These are phyloP conservation scores for Gloeopeniophorella convolvens DNA, from an alignment of 768 basidiomycete genomes.

Conservation along the genomic window DNA sequence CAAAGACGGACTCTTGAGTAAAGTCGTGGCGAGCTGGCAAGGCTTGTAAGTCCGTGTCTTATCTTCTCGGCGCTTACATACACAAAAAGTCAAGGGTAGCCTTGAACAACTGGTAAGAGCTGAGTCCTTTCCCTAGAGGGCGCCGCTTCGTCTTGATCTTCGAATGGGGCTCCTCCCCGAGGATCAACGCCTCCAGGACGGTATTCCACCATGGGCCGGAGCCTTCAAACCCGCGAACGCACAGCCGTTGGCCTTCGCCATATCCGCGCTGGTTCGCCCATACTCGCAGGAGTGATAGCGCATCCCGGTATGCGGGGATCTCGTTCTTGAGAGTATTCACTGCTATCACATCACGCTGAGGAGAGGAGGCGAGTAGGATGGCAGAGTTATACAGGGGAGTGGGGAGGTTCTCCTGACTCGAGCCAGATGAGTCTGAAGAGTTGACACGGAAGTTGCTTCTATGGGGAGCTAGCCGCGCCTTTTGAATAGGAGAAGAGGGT, in stretches of 20 bases:
- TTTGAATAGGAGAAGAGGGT: slow-evolving; percentile 51
- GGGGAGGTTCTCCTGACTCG: slow-evolving; percentile 31
- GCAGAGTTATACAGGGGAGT: slow-evolving; percentile 81
- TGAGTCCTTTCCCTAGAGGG: slow-evolving; percentile 72
- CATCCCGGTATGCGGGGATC: slow-evolving; percentile 60
- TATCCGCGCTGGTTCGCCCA: slow-evolving; percentile 91
- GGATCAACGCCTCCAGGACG: slow-evolving; percentile 51
- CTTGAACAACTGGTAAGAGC: slow-evolving; percentile 86
- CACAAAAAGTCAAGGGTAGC: slow-evolving; percentile 80
- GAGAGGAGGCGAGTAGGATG: slow-evolving; percentile 47
- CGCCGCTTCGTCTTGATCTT: slow-evolving; percentile 34
- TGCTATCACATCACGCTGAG: slow-evolving; percentile 42
- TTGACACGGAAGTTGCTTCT: slow-evolving; percentile 58
- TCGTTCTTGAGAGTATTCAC: slow-evolving; percentile 41
- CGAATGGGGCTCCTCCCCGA: slow-evolving; percentile 53
- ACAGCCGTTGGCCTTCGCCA: slow-evolving; percentile 46
- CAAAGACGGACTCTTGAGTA: slow-evolving; percentile 45
- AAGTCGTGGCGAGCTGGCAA: slow-evolving; percentile 66
- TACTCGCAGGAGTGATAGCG: slow-evolving; percentile 70
- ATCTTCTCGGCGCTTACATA: slow-evolving; percentile 31
- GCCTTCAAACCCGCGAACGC: slow-evolving; percentile 64
- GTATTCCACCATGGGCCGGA: slow-evolving; percentile 64
- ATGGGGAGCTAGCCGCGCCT: slow-evolving; percentile 64
- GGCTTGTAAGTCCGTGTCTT: too few relatives aligned
- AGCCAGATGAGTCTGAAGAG: slow-evolving; percentile 25